These are phyloP conservation scores for Neurospora sp. DNA, from an alignment of 495 filamentous ascomycete genomes.

Conservation along the genomic window DNA sequence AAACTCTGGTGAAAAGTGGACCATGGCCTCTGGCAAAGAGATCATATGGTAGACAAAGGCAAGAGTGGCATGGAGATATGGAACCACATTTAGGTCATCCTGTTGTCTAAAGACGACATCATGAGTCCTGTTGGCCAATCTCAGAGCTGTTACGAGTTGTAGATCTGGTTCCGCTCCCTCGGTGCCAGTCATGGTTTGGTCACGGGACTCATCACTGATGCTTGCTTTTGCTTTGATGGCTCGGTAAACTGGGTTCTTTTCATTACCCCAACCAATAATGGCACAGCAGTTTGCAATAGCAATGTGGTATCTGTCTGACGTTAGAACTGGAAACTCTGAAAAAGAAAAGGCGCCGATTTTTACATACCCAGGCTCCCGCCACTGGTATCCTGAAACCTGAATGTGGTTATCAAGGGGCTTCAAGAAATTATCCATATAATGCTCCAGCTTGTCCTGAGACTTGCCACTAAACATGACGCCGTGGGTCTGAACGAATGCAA, in stretches of 20 bases:
- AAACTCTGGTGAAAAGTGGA: conserved; percentile 31
- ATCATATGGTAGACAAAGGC: conserved; percentile 57
- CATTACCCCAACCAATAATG: conserved; percentile 28
- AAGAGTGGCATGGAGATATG: conserved; percentile 58
- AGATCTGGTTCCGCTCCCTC: conserved; percentile 7
- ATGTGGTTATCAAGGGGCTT: conserved; percentile 50
- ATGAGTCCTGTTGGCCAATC: conserved; percentile 23
- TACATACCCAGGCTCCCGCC: conserved; percentile 51
- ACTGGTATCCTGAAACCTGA: conserved; percentile 43
- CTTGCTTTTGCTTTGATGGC: conserved; percentile 13
- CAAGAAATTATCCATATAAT: conserved; percentile 40
- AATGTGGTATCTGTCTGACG: conserved; percentile 42
- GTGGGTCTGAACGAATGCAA: conserved; percentile 55
- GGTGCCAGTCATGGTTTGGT: conserved; percentile 11
- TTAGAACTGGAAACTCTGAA: conserved; percentile 41
- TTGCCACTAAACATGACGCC: conserved; percentile 54
- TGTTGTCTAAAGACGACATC: conserved; percentile 48
- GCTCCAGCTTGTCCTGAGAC: conserved; percentile 35
- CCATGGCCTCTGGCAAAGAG: conserved; percentile 40
- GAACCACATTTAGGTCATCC: conserved; percentile 54
- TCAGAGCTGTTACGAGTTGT: conserved; percentile 19
- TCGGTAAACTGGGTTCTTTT: conserved; percentile 26
- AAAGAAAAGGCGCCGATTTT: conserved; percentile 32
- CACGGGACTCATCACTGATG: conserved; percentile 5
- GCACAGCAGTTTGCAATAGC: conserved; percentile 37